Conservation (phyloP, 257 asterid genomes). For the Pogostemon cablin region DNA sequence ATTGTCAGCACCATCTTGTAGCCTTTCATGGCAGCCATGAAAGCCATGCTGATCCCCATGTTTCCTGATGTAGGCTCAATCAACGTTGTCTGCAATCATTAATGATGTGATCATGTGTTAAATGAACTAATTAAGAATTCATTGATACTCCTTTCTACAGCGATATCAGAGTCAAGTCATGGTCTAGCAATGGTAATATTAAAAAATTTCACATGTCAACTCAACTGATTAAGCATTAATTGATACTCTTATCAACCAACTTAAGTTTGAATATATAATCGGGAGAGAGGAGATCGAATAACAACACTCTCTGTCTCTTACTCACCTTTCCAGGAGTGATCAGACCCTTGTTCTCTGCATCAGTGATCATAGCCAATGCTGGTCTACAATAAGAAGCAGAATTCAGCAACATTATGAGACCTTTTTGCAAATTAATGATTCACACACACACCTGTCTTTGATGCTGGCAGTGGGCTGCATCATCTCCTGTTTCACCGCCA, state of each 20-base stretch:
- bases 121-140: too few species aligned
- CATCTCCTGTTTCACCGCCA: slow-evolving; percentile 97
- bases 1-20: slow-evolving; percentile 97
- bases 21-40: slow-evolving; percentile 95
- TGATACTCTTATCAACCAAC: too few species aligned
- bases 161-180: too few species aligned
- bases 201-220: too few species aligned
- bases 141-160: too few species aligned
- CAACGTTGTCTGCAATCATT: slow-evolving; percentile 62
- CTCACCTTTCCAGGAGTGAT: slow-evolving; percentile 85
- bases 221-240: too few species aligned
- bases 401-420: neutral
- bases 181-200: too few species aligned
- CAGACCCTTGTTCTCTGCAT: slow-evolving; percentile 86
- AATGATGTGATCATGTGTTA: neutral
- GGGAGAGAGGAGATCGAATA: too few species aligned
- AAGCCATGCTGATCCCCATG: slow-evolving; percentile 99
- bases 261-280: too few species aligned
- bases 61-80: slow-evolving; percentile 98
- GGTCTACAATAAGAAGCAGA: slow-evolving; percentile 50
- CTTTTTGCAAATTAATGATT: neutral
- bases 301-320: too few species aligned
- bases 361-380: slow-evolving; percentile 81
- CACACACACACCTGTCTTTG: slow-evolving; percentile 72
- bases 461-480: slow-evolving; percentile 98